phyloP scores from a whole-genome alignment of 805 yeast genomes.

The Candida sakaeoensis region DNA sequence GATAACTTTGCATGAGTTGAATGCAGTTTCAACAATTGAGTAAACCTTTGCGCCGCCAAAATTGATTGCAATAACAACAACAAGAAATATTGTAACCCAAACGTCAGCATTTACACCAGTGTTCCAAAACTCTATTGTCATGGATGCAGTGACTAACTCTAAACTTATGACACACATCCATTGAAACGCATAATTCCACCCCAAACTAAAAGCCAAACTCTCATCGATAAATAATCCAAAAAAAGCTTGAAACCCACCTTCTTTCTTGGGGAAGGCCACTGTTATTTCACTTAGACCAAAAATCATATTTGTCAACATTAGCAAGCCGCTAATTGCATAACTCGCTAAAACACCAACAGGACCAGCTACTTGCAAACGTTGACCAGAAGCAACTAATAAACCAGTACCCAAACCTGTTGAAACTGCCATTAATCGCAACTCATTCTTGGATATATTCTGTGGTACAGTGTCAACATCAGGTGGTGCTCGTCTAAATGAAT shows the following conservation, averaged over 20 bases:
- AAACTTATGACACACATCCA: constrained; percentile 62
- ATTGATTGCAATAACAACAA: constrained; percentile 42
- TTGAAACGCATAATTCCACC: constrained; percentile 50
- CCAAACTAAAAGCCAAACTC: constrained; percentile 34
- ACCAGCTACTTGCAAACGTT: constrained; percentile 33
- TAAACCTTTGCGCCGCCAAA: constrained; percentile 45
- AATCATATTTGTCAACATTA: constrained; percentile 32
- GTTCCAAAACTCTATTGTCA: constrained; percentile 59
- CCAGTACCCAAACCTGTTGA: constrained; percentile 43
- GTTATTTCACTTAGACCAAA: constrained; percentile 48
- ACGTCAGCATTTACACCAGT: constrained; percentile 48
- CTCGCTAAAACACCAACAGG: constrained; percentile 32
- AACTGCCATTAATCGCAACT: constrained; percentile 26
- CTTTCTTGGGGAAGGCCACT: constrained; percentile 50
- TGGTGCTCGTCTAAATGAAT: constrained; percentile 27
- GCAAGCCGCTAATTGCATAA: constrained; percentile 31
- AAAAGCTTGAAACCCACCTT: constrained; percentile 63
- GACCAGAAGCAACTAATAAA: constrained; percentile 38
- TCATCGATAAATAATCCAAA: constrained; percentile 40
- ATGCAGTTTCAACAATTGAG: constrained; percentile 39
- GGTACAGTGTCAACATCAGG: constrained; percentile 8
- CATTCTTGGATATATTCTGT: constrained; percentile 21
- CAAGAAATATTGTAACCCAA: constrained; percentile 51
- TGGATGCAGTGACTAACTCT: constrained; percentile 61
- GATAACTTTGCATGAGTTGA: constrained; percentile 33